A percentile compares a stretch with the other conserved stretches of the same genome.
These are phyloP conservation scores for Pythium brachiatum DNA, from an alignment of 352 stramenopile genomes.

Conservation along the genomic window DNA sequence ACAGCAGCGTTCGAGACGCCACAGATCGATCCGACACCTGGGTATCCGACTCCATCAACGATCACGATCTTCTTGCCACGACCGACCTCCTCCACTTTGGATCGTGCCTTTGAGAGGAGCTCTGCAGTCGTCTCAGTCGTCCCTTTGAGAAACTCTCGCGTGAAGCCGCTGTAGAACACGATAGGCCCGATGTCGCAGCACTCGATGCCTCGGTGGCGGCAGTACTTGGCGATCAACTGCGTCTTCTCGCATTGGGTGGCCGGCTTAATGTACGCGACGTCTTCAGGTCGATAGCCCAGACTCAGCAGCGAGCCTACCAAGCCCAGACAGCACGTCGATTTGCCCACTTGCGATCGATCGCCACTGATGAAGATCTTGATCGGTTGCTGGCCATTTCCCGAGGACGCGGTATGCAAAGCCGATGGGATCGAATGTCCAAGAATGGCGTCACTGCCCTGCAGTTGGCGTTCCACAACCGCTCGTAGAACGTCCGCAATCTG, in stretches of 20 bases:
- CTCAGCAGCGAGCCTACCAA: slow-evolving; percentile 89
- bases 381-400: not conserved
- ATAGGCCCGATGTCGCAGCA: slow-evolving; percentile 92
- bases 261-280: slow-evolving; percentile 98
- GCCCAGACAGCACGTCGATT: slow-evolving; percentile 95
- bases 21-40: slow-evolving; percentile 82
- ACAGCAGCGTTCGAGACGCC: slow-evolving; percentile 75
- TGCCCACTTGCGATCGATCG: slow-evolving; percentile 91
- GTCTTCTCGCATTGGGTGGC: slow-evolving; percentile 96
- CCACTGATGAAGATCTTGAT: slow-evolving; percentile 75
- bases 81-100: slow-evolving; percentile 88
- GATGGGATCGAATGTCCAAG: slow-evolving; percentile 11
- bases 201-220: slow-evolving; percentile 81
- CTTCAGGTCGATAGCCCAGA: slow-evolving; percentile 50
- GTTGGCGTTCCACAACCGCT: slow-evolving; percentile 18
- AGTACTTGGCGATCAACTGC: slow-evolving; percentile 94
- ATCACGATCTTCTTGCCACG: slow-evolving; percentile 91
- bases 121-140: slow-evolving; percentile 80
- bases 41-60: slow-evolving; percentile 97
- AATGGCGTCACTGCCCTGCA: slow-evolving; percentile 15
- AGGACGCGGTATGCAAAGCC: not conserved
- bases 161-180: slow-evolving; percentile 97
- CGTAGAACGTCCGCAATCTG: slow-evolving; percentile 13
- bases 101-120: slow-evolving; percentile 80
- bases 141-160: slow-evolving; percentile 93